Percentiles rank a stretch among this genome's conserved stretches.
Conservation (phyloP, 108 stramenopile genomes). For the Skeletonema menzelii region DNA sequence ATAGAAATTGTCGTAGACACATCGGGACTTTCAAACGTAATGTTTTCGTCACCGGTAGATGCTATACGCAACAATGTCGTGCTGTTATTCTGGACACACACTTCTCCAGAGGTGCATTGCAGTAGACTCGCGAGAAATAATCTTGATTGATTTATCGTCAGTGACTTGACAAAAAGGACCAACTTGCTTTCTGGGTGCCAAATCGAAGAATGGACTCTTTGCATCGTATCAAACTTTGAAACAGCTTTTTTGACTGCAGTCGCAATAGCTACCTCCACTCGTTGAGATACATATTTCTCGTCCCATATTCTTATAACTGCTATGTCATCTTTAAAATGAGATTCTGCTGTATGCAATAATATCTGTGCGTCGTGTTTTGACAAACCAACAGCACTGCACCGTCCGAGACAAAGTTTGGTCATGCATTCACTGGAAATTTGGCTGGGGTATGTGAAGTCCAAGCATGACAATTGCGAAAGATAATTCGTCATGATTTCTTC, state of each 20-base stretch:
- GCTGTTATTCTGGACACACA: background rate
- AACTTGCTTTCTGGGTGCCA: background rate
- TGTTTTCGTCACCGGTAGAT: background rate
- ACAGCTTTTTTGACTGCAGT: constrained; percentile 15
- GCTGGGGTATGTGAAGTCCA: constrained; percentile 61
- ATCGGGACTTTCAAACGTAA: background rate
- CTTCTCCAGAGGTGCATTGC: background rate
- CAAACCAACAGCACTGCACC: constrained; percentile 56
- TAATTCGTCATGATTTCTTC: constrained; percentile 54
- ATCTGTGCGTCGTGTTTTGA: constrained; percentile 49
- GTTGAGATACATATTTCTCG: constrained; percentile 11
- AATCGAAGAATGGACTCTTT: background rate
- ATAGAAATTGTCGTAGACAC: background rate
- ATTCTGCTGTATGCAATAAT: constrained; percentile 48
- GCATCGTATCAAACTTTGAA: constrained; percentile 8
- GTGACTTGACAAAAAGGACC: background rate
- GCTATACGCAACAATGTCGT: background rate
- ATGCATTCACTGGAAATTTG: constrained; percentile 63
- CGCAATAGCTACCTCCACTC: constrained; percentile 17
- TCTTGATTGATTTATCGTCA: constrained; percentile 4
- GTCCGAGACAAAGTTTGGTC: constrained; percentile 59
- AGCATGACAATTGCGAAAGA: constrained; percentile 55
- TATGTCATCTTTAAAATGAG: constrained; percentile 49
- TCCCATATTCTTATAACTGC: constrained; percentile 13
- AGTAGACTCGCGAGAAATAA: background rate